A percentile compares a stretch with the other conserved stretches of the same genome.
These are phyloP conservation scores for Russula abietina DNA, from an alignment of 768 basidiomycete genomes.

Conservation along the genomic window DNA sequence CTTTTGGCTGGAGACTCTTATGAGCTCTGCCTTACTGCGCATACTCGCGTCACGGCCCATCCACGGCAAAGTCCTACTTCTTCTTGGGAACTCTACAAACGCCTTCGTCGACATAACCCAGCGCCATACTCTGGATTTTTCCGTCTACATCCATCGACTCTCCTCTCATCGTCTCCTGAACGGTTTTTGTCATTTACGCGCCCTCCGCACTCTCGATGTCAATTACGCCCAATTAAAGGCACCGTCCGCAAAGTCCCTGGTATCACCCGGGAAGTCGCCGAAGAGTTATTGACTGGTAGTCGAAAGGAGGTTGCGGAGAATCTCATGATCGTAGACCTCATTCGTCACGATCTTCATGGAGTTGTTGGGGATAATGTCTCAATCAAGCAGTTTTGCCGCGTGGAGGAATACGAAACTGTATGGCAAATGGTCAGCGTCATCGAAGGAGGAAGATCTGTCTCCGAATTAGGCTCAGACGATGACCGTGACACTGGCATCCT, in stretches of 20 bases:
- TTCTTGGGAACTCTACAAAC: conserved; percentile 70
- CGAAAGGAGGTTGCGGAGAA: conserved; percentile 94
- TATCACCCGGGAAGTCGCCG: conserved; percentile 59
- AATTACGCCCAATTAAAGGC: conserved; percentile 93
- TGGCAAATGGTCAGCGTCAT: conserved; percentile 96
- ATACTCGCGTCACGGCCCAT: conserved; percentile 48
- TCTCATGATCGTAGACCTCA: conserved; percentile 96
- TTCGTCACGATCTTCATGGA: conserved; percentile 84
- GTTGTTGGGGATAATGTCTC: conserved; percentile 76
- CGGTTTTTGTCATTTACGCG: conserved; percentile 81
- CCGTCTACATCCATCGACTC: conserved; percentile 66
- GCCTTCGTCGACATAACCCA: conserved; percentile 69
- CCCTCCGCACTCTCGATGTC: conserved; percentile 56
- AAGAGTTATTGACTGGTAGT: conserved; percentile 55
- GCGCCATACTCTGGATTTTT: conserved; percentile 84
- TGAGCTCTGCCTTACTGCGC: conserved; percentile 85
- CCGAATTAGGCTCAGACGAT: conserved; percentile 24
- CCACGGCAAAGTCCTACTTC: conserved; percentile 27
- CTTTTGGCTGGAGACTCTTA: conserved; percentile 86
- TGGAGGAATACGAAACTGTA: conserved; percentile 91
- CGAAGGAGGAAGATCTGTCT: conserved; percentile 46
- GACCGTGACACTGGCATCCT: conserved; percentile 37
- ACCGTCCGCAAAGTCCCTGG: conserved; percentile 69
- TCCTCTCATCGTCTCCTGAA: conserved; percentile 87
- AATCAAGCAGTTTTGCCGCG: conserved; percentile 77